Conservation (phyloP, 225 moss, liverwort and hornwort species). For the Asterella californica region DNA sequence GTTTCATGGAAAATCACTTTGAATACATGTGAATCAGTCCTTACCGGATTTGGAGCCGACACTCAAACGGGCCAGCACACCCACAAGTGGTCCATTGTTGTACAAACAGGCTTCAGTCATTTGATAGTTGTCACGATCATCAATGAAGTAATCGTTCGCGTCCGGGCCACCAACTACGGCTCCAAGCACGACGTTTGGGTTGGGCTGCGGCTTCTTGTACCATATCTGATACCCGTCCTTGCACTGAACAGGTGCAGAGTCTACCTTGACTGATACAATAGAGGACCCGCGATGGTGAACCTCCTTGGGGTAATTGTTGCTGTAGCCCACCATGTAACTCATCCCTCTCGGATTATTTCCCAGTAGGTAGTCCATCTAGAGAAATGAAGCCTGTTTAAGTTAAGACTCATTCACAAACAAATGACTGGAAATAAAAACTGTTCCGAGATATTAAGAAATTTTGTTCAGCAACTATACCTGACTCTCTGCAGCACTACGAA, state of each 20-base stretch:
- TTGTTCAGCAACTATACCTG: conserved; percentile 37
- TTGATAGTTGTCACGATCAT: conserved; percentile 62
- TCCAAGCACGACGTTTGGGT: conserved; percentile 60
- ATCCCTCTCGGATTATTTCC: conserved; percentile 56
- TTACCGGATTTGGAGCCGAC: conserved; percentile 19
- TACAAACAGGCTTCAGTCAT: conserved; percentile 65
- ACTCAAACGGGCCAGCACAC: conserved; percentile 52
- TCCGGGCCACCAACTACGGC: conserved; percentile 82
- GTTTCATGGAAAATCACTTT: neutral
- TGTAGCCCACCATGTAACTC: conserved; percentile 78
- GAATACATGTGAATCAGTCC: neutral
- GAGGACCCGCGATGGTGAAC: conserved; percentile 87
- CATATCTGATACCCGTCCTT: conserved; percentile 50
- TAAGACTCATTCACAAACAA: no score
- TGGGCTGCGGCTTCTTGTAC: conserved; percentile 46
- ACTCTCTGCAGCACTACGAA: conserved; percentile 51
- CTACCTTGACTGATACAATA: conserved; percentile 41
- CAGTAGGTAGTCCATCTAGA: conserved; percentile 69
- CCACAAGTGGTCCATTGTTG: conserved; percentile 79
- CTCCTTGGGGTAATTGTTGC: conserved; percentile 51
- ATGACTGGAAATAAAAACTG: no score
- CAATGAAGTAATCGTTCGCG: conserved; percentile 59
- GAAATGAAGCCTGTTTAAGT: neutral
- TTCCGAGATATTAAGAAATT: no score
- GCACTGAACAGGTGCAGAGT: conserved; percentile 43